These are phyloP conservation scores for Volvariella surrecta DNA, from an alignment of 1,284 basidiomycete genomes.

Conservation along the genomic window DNA sequence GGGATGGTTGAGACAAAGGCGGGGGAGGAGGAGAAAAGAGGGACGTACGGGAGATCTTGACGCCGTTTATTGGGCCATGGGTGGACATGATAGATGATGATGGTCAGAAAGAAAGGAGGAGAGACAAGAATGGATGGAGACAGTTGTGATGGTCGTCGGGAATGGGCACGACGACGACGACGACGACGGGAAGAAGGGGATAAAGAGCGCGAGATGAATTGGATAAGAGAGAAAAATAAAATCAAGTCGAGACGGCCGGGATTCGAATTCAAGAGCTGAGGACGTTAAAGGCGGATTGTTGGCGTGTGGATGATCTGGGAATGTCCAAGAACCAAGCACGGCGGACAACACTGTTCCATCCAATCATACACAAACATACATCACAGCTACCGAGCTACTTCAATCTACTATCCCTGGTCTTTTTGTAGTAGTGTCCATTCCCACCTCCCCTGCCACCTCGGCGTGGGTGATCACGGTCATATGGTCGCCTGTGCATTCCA, in stretches of 20 bases:
- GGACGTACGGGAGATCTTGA: conserved; percentile 81
- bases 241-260: background rate
- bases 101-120: background rate
- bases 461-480: no score
- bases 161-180: background rate
- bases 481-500: no score
- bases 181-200: background rate
- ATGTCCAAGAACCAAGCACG: background rate
- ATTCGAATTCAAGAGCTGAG: background rate
- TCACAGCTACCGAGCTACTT: no score
- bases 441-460: no score
- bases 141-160: background rate
- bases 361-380: no score
- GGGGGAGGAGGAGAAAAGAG: conserved; percentile 19
- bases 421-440: no score
- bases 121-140: background rate
- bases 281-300: background rate
- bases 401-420: no score
- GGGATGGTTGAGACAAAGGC: conserved; percentile 22
- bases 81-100: conserved; percentile 46
- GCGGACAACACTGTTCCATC: no score
- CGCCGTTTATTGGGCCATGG: conserved; percentile 82
- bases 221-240: background rate
- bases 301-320: background rate
- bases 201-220: background rate